These are phyloP conservation scores for Fusarium algeriense DNA, from an alignment of 2,329 filamentous ascomycete genomes.

Conservation along the genomic window DNA sequence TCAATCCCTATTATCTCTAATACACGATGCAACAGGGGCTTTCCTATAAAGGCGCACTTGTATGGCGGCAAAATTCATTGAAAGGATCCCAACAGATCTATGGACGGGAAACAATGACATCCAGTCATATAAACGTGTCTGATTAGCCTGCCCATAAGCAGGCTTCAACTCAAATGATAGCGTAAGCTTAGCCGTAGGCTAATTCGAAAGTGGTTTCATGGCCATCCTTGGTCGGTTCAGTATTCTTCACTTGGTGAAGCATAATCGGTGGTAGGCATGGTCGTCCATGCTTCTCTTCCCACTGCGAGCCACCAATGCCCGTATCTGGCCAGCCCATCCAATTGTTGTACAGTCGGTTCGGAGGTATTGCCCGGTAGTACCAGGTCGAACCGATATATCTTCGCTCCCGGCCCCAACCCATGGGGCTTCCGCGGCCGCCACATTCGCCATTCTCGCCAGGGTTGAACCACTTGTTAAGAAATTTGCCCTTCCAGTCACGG, in stretches of 20 bases:
- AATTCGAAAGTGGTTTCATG: conserved; percentile 55
- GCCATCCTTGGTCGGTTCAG: conserved; percentile 62
- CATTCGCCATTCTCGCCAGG: conserved; percentile 66
- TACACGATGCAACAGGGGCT: conserved; percentile 34
- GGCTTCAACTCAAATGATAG: neutral
- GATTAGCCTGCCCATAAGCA: neutral
- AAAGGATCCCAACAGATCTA: conserved; percentile 12
- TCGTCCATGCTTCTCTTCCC: conserved; percentile 68
- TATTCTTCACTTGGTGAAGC: conserved; percentile 71
- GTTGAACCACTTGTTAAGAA: conserved; percentile 71
- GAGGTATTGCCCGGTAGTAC: conserved; percentile 70
- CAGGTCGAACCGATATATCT: conserved; percentile 70
- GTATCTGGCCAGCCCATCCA: conserved; percentile 72
- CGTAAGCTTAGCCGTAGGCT: conserved; percentile 51
- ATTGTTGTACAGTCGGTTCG: conserved; percentile 71
- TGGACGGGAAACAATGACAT: conserved; percentile 17
- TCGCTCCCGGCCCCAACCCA: conserved; percentile 70
- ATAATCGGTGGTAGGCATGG: conserved; percentile 70
- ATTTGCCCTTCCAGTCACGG: conserved; percentile 72
- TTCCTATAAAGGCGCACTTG: conserved; percentile 37
- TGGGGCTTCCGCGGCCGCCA: conserved; percentile 67
- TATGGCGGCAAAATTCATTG: conserved; percentile 7
- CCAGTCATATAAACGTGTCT: conserved; percentile 10
- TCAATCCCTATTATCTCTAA: conserved; percentile 27
- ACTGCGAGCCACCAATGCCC: conserved; percentile 64